These are phyloP conservation scores for Bimuria novae-zelandiae DNA, from an alignment of 2,329 filamentous ascomycete genomes.

Conservation along the genomic window DNA sequence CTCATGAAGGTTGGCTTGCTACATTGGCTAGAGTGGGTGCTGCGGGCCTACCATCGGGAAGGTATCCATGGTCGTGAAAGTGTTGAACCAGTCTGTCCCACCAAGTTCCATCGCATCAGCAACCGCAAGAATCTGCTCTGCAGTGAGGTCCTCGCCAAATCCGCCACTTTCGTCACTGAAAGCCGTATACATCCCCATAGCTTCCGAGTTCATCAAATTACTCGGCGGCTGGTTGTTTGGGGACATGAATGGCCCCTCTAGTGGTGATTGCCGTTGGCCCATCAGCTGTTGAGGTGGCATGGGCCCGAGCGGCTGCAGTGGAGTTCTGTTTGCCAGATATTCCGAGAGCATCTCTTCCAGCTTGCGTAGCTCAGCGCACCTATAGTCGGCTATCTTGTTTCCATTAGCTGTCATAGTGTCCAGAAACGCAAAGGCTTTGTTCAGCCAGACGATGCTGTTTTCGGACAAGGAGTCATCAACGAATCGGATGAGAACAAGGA, in stretches of 20 bases:
- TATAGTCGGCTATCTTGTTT: constrained; percentile 53
- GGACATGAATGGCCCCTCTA: constrained; percentile 12
- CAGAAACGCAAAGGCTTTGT: constrained; percentile 51
- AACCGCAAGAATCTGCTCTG: constrained; percentile 54
- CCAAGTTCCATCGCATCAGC: constrained; percentile 53
- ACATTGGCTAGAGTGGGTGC: constrained; percentile 1
- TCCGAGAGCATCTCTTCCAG: constrained; percentile 48
- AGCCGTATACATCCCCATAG: constrained; percentile 21
- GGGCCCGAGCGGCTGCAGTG: constrained; percentile 4
- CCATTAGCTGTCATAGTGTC: constrained; percentile 55
- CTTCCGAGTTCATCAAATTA: constrained; percentile 13
- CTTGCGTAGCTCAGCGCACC: constrained; percentile 53
- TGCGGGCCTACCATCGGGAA: constrained; percentile 25
- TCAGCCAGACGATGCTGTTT: constrained; percentile 44
- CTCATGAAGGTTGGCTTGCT: background rate
- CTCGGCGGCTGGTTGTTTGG: constrained; percentile 14
- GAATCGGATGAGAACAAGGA: constrained; percentile 45
- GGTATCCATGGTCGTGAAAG: constrained; percentile 53
- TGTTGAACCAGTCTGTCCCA: constrained; percentile 53
- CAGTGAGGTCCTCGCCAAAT: constrained; percentile 48
- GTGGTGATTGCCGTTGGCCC: background rate
- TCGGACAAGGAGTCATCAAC: constrained; percentile 43
- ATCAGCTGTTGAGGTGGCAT: background rate
- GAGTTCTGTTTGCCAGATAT: constrained; percentile 22
- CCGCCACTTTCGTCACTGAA: constrained; percentile 31